Conservation (phyloP, 805 yeast genomes). For the Suhomyces sp. region DNA sequence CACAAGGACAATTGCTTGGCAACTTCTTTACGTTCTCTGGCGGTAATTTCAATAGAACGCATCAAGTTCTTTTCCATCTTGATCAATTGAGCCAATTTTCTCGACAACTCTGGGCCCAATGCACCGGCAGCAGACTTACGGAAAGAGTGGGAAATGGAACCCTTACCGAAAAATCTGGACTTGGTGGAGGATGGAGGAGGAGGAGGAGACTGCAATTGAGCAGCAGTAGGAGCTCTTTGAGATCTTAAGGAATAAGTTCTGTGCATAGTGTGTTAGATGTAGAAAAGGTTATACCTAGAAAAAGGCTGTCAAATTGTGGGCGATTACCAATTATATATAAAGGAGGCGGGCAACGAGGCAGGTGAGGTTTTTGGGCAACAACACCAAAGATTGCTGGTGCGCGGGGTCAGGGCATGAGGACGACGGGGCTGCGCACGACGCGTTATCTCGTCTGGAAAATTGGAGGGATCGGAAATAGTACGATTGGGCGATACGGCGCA, state of each 20-base stretch:
- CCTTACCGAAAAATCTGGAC: slow-evolving; percentile 69
- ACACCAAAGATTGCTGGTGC: slow-evolving; percentile 4
- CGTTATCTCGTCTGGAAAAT: slow-evolving; percentile 1
- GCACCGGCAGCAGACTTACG: slow-evolving; percentile 87
- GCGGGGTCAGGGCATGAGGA: background rate
- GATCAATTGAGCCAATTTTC: slow-evolving; percentile 86
- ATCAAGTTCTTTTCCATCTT: slow-evolving; percentile 95
- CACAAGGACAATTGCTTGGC: slow-evolving; percentile 95
- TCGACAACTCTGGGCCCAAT: slow-evolving; percentile 91
- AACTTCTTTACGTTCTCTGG: slow-evolving; percentile 91
- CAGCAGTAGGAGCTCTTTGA: slow-evolving; percentile 77
- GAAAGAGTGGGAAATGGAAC: slow-evolving; percentile 63
- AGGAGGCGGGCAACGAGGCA: slow-evolving; percentile 1
- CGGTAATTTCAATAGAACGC: slow-evolving; percentile 89
- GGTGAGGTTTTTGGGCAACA: slow-evolving; percentile 1
- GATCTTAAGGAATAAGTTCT: slow-evolving; percentile 82
- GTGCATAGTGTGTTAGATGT: slow-evolving; percentile 50
- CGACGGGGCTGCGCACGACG: slow-evolving; percentile 1
- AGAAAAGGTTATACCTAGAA: background rate
- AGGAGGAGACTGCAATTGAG: slow-evolving; percentile 75
- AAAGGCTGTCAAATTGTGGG: slow-evolving; percentile 1
- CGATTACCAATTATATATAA: slow-evolving; percentile 1
- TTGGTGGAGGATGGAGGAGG: slow-evolving; percentile 78
- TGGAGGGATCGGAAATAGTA: background rate
- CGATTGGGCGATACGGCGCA: background rate